Conservation (phyloP, 192 early-diverging fungal species). For the Powellomyces hirtus region DNA sequence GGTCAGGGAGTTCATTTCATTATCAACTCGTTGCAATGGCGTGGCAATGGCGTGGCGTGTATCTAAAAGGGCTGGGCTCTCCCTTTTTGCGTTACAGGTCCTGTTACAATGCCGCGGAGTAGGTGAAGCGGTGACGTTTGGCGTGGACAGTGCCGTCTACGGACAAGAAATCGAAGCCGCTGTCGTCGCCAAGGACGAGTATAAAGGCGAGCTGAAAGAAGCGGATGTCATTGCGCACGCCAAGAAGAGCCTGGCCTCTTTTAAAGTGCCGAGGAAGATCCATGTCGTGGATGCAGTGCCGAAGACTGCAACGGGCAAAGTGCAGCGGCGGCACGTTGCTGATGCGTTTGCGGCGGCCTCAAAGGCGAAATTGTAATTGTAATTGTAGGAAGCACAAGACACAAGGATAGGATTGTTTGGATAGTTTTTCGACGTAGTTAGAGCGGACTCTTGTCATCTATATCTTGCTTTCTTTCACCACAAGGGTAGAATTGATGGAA, state of each 20-base stretch:
- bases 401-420: too few relatives aligned
- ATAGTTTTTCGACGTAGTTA: too few relatives aligned
- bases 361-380: neutral
- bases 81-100: conserved; percentile 22
- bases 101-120: conserved; percentile 68
- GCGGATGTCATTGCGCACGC: conserved; percentile 57
- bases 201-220: conserved; percentile 38
- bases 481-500: too few relatives aligned
- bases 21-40: neutral
- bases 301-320: conserved; percentile 81
- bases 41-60: too few relatives aligned
- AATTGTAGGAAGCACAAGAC: too few relatives aligned
- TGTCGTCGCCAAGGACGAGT: conserved; percentile 54
- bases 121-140: conserved; percentile 74
- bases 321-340: conserved; percentile 68
- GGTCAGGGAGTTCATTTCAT: neutral
- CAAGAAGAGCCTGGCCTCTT: conserved; percentile 58
- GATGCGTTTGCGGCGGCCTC: conserved; percentile 2
- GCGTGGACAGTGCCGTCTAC: conserved; percentile 71
- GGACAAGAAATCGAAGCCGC: conserved; percentile 81
- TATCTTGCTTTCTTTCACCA: too few relatives aligned
- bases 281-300: conserved; percentile 69
- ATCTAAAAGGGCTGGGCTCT: too few relatives aligned
- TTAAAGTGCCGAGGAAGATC: conserved; percentile 78
- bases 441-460: too few relatives aligned